Conservation (phyloP, 495 filamentous ascomycete genomes). For the Clohesyomyces aquaticus region DNA sequence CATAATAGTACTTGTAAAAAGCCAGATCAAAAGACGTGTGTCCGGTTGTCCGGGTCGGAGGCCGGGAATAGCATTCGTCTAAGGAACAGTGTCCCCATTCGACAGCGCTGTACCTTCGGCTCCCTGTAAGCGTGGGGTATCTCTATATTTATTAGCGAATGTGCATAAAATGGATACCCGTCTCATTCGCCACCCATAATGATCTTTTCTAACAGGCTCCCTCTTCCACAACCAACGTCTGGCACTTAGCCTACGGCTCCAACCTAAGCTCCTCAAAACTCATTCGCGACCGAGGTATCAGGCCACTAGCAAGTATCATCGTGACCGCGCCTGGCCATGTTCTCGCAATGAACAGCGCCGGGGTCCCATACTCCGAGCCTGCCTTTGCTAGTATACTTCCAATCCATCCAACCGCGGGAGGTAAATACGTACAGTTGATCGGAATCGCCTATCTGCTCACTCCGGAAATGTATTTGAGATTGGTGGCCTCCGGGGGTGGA, state of each 20-base stretch:
- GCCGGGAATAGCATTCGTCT: no score
- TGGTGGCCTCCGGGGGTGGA: slow-evolving; percentile 20
- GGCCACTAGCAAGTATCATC: slow-evolving; percentile 2
- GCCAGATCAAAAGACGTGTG: no score
- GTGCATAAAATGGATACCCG: neutral
- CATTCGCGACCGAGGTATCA: slow-evolving; percentile 13
- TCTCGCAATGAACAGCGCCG: slow-evolving; percentile 12
- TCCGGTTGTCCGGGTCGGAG: no score
- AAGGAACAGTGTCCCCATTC: no score
- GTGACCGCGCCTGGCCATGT: slow-evolving; percentile 8
- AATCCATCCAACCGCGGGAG: no score
- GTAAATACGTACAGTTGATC: neutral
- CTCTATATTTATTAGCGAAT: neutral
- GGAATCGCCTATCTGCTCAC: slow-evolving; percentile 16
- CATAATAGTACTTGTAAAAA: no score
- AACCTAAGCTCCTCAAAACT: slow-evolving; percentile 26
- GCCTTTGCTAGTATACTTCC: slow-evolving; percentile 2
- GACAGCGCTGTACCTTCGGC: no score
- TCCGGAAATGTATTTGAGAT: neutral
- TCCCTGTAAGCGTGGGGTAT: no score
- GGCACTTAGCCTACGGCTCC: slow-evolving; percentile 26
- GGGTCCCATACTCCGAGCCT: slow-evolving; percentile 24
- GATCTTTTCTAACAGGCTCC: neutral
- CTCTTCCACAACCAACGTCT: neutral
- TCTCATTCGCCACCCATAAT: neutral